Evolutionary conservation across 2,329 filamentous ascomycete genomes (phyloP).

Genomic region (Xylaria sp.): DNA sequence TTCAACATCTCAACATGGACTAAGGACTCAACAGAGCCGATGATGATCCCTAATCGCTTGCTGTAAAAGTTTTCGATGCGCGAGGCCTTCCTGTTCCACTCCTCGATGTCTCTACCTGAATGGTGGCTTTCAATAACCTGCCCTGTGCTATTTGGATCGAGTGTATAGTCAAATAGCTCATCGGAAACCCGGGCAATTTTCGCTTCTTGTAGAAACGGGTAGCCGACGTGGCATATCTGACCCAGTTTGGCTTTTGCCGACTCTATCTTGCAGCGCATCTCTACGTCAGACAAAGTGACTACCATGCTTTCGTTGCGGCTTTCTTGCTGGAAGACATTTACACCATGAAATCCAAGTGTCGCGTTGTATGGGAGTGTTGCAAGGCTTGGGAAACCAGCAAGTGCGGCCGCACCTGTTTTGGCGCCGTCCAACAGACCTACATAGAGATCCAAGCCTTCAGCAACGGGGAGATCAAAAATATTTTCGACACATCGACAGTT

Average conservation of each 20-base stretch:
- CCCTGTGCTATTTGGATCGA: constrained; percentile 70
- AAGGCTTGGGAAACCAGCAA: constrained; percentile 93
- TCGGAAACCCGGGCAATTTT: constrained; percentile 91
- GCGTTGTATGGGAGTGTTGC: constrained; percentile 87
- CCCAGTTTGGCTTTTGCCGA: constrained; percentile 83
- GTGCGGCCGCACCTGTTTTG: constrained; percentile 81
- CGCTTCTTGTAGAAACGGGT: constrained; percentile 94
- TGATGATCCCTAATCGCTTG: constrained; percentile 88
- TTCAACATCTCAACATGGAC: constrained; percentile 95
- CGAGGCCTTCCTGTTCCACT: constrained; percentile 85
- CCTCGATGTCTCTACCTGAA: constrained; percentile 77
- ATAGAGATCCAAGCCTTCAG: constrained; percentile 88
- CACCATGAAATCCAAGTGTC: constrained; percentile 84
- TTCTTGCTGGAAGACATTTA: constrained; percentile 95
- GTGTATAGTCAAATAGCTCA: constrained; percentile 88
- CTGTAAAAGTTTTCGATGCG: constrained; percentile 89
- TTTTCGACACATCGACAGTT: constrained; percentile 95
- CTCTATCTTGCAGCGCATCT: constrained; percentile 75
- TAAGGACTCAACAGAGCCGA: constrained; percentile 87
- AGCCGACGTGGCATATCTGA: constrained; percentile 88
- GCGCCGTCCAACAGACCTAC: constrained; percentile 86
- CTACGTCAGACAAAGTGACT: constrained; percentile 81
- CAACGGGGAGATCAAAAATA: constrained; percentile 91
- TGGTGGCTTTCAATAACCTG: constrained; percentile 78
- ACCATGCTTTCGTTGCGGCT: constrained; percentile 98